A percentile compares a stretch with the other conserved stretches of the same genome.
phyloP scores from a whole-genome alignment of 2,329 filamentous ascomycete species.

The Xenoacremonium recifei region DNA sequence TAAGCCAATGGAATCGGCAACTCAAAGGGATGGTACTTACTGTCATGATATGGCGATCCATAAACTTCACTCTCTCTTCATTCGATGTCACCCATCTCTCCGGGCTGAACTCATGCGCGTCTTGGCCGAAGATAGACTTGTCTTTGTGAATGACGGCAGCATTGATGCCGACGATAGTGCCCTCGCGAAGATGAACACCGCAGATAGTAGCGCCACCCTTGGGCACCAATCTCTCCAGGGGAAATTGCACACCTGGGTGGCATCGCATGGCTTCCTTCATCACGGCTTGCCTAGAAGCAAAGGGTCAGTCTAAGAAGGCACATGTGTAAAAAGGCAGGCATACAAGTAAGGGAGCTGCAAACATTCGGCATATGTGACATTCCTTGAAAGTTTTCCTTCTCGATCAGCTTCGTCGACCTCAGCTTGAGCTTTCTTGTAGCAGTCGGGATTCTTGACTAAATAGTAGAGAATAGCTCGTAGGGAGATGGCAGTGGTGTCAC shows the following conservation, averaged over 20 bases:
- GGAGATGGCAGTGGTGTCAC: slow-evolving; percentile 65
- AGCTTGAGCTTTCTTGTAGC: slow-evolving; percentile 46
- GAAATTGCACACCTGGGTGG: slow-evolving; percentile 45
- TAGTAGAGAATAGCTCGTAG: slow-evolving; percentile 61
- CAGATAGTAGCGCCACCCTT: slow-evolving; percentile 4
- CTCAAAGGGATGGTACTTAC: slow-evolving; percentile 3
- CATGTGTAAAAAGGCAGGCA: slow-evolving; percentile 43
- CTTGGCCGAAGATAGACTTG: slow-evolving; percentile 53
- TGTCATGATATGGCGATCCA: slow-evolving; percentile 9
- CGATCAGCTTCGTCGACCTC: slow-evolving; percentile 53
- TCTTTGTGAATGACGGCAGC: slow-evolving; percentile 49
- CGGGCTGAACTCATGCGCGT: slow-evolving; percentile 54
- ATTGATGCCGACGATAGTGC: slow-evolving; percentile 39
- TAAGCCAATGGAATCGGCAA: slow-evolving; percentile 1
- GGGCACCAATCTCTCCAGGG: slow-evolving; percentile 10
- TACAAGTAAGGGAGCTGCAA: slow-evolving; percentile 56
- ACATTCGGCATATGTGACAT: slow-evolving; percentile 48
- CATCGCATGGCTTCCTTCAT: slow-evolving; percentile 47
- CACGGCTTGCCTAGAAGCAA: slow-evolving; percentile 21
- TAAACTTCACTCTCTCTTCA: slow-evolving; percentile 8
- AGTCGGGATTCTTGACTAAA: slow-evolving; percentile 52
- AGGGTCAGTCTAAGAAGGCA: neutral
- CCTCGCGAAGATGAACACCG: slow-evolving; percentile 3
- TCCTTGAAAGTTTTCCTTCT: slow-evolving; percentile 35
- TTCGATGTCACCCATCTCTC: slow-evolving; percentile 49